Evolutionary conservation across 192 early-diverging fungal genomes (phyloP).

Genomic region (Mortierella antarctica): DNA sequence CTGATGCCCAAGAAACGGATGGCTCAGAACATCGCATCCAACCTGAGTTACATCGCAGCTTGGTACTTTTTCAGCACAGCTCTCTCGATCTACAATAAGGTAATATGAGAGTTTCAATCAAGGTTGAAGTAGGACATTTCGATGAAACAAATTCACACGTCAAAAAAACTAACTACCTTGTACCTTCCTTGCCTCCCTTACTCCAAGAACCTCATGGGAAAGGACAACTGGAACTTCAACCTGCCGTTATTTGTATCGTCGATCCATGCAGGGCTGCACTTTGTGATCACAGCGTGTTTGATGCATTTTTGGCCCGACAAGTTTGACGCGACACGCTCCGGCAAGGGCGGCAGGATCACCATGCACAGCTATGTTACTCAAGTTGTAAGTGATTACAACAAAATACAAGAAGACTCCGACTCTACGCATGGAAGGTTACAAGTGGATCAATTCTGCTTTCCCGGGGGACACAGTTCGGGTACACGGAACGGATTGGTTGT

Average conservation of each 20-base stretch:
- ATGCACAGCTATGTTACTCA: conserved; percentile 53
- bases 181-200: not conserved
- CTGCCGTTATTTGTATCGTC: conserved; percentile 83
- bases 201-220: conserved; percentile 72
- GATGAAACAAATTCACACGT: not conserved
- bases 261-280: conserved; percentile 81
- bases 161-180: not conserved
- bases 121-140: not conserved
- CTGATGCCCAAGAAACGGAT: conserved; percentile 48
- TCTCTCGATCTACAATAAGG: conserved; percentile 86
- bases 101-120: conserved; percentile 3
- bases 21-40: conserved; percentile 39
- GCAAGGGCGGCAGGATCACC: conserved; percentile 45
- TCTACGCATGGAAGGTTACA: not conserved
- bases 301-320: conserved; percentile 56
- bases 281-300: conserved; percentile 66
- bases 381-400: conserved; percentile 54
- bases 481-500: not conserved
- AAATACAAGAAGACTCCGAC: conserved; percentile 10
- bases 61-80: conserved; percentile 86
- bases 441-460: not conserved
- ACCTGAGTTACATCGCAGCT: conserved; percentile 57
- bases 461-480: not conserved
- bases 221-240: conserved; percentile 76
- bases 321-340: conserved; percentile 47